Evolutionary conservation across 2,329 filamentous ascomycete species (phyloP).

Genomic region (Ceratocystis albifundus): DNA sequence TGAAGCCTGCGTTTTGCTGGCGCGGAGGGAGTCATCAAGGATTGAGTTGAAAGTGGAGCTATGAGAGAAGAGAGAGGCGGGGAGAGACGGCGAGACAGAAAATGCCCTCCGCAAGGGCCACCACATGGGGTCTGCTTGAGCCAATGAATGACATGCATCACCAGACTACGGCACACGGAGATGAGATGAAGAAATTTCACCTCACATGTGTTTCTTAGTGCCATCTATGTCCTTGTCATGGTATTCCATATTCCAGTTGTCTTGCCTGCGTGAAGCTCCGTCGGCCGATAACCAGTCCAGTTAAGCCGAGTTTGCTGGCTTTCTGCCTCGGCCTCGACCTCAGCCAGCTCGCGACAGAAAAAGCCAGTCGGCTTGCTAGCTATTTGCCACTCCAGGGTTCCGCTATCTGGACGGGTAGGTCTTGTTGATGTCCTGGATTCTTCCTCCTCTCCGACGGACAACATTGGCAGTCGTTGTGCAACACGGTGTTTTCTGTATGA

Average conservation of each 20-base stretch:
- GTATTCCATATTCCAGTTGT: background rate
- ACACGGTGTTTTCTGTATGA: slow-evolving; percentile 1
- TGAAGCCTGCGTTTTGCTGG: background rate
- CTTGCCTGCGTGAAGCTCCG: background rate
- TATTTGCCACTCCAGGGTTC: too few species aligned
- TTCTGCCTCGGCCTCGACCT: background rate
- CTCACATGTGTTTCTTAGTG: background rate
- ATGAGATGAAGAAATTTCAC: slow-evolving; percentile 13
- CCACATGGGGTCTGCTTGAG: background rate
- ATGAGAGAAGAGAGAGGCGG: background rate
- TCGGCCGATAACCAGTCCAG: background rate
- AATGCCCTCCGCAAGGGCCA: background rate
- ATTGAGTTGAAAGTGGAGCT: background rate
- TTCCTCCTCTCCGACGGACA: too few species aligned
- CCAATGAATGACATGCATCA: slow-evolving; percentile 5
- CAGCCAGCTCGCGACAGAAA: background rate
- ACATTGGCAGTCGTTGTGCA: background rate
- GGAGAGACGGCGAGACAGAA: background rate
- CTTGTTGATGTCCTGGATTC: background rate
- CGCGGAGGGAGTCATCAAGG: background rate
- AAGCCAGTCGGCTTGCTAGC: too few species aligned
- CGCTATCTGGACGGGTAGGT: too few species aligned
- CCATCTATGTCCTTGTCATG: background rate
- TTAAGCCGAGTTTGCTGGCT: background rate
- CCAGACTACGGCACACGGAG: background rate